phyloP scores from a whole-genome alignment of 306 rosid species.

The Abrus pulchellus region DNA sequence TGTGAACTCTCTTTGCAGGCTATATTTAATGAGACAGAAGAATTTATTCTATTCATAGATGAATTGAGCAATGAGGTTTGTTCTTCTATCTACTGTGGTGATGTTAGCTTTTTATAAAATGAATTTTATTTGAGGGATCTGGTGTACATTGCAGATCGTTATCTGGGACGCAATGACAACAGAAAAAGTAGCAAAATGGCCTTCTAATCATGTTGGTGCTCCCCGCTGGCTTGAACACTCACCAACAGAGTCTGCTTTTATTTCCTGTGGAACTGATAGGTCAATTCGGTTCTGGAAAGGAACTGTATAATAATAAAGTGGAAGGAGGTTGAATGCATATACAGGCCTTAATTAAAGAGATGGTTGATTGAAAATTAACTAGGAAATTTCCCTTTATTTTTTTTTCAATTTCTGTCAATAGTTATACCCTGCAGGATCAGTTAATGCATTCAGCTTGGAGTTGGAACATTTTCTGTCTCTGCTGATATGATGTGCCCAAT shows the following conservation, averaged over 20 bases:
- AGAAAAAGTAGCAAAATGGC: slow-evolving; percentile 84
- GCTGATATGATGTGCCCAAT: slow-evolving; percentile 4
- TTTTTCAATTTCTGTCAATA: slow-evolving; percentile 7
- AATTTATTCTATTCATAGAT: slow-evolving; percentile 84
- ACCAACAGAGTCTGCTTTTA: slow-evolving; percentile 72
- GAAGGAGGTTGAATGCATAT: slow-evolving; percentile 31
- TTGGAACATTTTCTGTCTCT: slow-evolving; percentile 3
- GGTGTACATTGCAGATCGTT: slow-evolving; percentile 69
- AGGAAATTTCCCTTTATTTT: neutral
- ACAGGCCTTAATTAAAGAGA: slow-evolving; percentile 19
- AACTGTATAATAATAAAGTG: slow-evolving; percentile 47
- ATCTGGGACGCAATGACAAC: slow-evolving; percentile 90
- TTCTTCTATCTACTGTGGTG: slow-evolving; percentile 32
- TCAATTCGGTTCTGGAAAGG: slow-evolving; percentile 93
- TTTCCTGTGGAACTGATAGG: slow-evolving; percentile 88
- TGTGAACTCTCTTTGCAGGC: slow-evolving; percentile 64
- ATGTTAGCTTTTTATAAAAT: slow-evolving; percentile 26
- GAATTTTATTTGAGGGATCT: slow-evolving; percentile 43
- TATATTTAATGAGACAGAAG: slow-evolving; percentile 80
- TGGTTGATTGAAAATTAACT: slow-evolving; percentile 6
- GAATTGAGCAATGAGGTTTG: slow-evolving; percentile 91
- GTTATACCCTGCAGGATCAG: slow-evolving; percentile 3
- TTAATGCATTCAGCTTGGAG: slow-evolving; percentile 16
- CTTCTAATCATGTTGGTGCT: slow-evolving; percentile 86
- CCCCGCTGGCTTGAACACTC: slow-evolving; percentile 98